Evolutionary conservation across 176 grass and related monocot genomes (phyloP), one percentile per base, ranked within the genome.

Genomic region (Lolium perenne): DNA sequence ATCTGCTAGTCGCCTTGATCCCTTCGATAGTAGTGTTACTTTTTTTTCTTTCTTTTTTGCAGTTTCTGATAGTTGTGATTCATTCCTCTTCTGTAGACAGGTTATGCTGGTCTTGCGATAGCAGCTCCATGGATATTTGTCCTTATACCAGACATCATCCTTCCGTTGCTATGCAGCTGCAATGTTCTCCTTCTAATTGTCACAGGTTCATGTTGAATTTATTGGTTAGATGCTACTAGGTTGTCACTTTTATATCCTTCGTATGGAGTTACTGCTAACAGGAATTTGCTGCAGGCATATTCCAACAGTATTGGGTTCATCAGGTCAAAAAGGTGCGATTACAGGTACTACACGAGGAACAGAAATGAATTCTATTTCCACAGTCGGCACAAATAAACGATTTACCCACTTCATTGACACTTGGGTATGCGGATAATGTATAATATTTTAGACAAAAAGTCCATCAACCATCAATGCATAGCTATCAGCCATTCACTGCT

Each of bases 101-200:
- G 92, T 80, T 91, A 91, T 85, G 89, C 89, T 84, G 86, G 71
- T 57, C 62, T 91, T 80, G 82, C 86, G 80, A 81, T 87, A 78
- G 92, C 89, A 87, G 74, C 92, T 87, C 92, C 92, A 74, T 94
- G 92, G 92, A 89, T 94, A 84, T 91, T 89, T 76, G 41, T 91
- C 64, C 85, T 89, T 29, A 45, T 94, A 62, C 89, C 89, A 43
- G 80, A 90, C 48, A 84, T 91, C 61, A 71, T 94, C 65, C 80
- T 87, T 65, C 84, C 82, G 23, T 85, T 94, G 92, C 89, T 94
- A 20, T 94, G 92, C 49, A 94, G 86, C 81, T 91, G 80, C 66
- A 91, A 94, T 91, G 89, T 87, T 50, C 25, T 91, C 72, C 89
- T 94, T 51, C 69, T 94, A 56, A 75, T 94, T 71, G 21, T 94